These are phyloP conservation scores for Begonia fuchsioides DNA, from an alignment of 306 rosid species.

Conservation along the genomic window DNA sequence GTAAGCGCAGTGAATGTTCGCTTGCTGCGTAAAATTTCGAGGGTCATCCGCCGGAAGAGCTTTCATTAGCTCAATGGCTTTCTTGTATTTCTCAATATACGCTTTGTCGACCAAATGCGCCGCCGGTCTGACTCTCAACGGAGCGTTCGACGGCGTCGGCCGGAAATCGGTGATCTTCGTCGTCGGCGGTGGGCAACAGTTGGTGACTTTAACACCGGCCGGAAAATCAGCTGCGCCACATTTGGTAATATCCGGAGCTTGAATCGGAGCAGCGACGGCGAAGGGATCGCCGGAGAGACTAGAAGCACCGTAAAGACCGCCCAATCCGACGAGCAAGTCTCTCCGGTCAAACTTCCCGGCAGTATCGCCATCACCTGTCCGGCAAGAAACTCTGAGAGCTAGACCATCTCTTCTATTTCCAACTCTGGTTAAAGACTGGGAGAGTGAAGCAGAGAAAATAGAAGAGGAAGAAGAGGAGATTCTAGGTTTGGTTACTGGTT, in stretches of 20 bases:
- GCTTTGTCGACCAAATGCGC: constrained; percentile 38
- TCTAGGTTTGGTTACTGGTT: too few species aligned
- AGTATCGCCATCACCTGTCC: neutral
- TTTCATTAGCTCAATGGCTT: constrained; percentile 51
- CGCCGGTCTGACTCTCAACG: constrained; percentile 33
- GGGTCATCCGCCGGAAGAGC: constrained; percentile 52
- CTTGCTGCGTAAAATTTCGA: constrained; percentile 56
- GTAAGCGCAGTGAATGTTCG: constrained; percentile 67
- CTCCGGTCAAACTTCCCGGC: constrained; percentile 29
- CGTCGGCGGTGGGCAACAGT: constrained; percentile 60
- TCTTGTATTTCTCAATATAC: constrained; percentile 33
- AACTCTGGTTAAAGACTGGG: too few species aligned
- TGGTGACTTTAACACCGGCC: constrained; percentile 3
- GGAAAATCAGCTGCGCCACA: constrained; percentile 58
- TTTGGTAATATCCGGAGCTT: constrained; percentile 27
- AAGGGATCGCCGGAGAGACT: constrained; percentile 21
- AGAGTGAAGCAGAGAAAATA: too few species aligned
- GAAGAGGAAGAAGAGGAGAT: too few species aligned
- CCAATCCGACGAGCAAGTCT: constrained; percentile 45
- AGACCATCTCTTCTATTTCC: too few species aligned
- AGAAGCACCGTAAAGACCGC: constrained; percentile 42
- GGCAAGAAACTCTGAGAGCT: neutral
- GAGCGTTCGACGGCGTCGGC: constrained; percentile 6
- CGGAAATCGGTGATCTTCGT: constrained; percentile 29
- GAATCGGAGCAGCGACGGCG: constrained; percentile 45